Evolutionary conservation across 1,284 basidiomycete genomes (phyloP).

Genomic region (Ustilago trichophora): DNA sequence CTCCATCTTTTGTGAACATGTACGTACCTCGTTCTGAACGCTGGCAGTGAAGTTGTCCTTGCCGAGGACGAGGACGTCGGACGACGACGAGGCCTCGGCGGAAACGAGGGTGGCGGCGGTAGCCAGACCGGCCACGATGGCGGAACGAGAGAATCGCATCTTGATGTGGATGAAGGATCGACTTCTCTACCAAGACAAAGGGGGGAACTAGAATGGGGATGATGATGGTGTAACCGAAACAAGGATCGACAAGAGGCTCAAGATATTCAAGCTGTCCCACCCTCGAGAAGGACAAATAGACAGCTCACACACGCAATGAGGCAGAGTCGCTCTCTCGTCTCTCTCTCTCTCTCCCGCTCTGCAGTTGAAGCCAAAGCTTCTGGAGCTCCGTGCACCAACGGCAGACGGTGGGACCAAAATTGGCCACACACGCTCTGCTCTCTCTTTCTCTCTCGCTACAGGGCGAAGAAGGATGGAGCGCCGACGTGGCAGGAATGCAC

Average conservation of each 20-base stretch:
- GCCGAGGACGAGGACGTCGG: constrained; percentile 84
- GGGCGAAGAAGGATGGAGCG: not conserved
- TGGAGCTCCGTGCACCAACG: not conserved
- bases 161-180: constrained; percentile 10
- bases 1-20: no score
- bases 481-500: constrained; percentile 16
- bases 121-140: constrained; percentile 49
- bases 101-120: constrained; percentile 67
- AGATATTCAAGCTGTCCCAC: constrained; percentile 1
- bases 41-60: constrained; percentile 76
- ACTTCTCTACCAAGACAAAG: constrained; percentile 14
- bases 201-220: not conserved
- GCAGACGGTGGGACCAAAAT: no score
- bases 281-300: not conserved
- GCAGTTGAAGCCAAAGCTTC: not conserved
- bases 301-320: no score
- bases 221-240: not conserved
- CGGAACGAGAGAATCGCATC: constrained; percentile 50
- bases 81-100: constrained; percentile 71
- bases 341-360: not conserved
- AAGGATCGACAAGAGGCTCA: not conserved
- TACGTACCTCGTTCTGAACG: constrained; percentile 71
- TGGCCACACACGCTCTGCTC: no score
- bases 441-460: no score
- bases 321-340: no score